A percentile compares a stretch with the other conserved stretches of the same genome.
phyloP scores from a whole-genome alignment of 2,329 filamentous ascomycete genomes.

The Diplocarpon mali region DNA sequence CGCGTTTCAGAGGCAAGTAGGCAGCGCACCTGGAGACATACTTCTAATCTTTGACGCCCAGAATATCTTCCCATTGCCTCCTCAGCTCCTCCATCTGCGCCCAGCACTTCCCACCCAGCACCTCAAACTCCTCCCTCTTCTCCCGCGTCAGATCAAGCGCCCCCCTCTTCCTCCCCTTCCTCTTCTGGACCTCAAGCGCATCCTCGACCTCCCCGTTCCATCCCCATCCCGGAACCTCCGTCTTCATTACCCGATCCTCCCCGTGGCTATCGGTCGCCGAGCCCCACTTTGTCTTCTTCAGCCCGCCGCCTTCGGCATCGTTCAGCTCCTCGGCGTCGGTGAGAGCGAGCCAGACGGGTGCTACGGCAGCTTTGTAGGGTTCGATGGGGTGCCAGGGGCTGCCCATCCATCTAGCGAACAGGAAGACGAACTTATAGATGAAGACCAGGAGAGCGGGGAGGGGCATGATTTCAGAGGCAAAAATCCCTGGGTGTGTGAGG shows the following conservation, averaged over 20 bases:
- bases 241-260: slow-evolving; percentile 53
- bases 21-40: too few relatives aligned
- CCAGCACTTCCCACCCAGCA: slow-evolving; percentile 52
- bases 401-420: slow-evolving; percentile 64
- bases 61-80: slow-evolving; percentile 44
- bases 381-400: slow-evolving; percentile 78
- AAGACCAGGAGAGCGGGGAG: slow-evolving; percentile 59
- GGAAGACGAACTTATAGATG: slow-evolving; percentile 57
- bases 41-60: slow-evolving; percentile 19
- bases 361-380: slow-evolving; percentile 66
- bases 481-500: slow-evolving; percentile 76
- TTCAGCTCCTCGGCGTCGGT: slow-evolving; percentile 53
- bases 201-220: slow-evolving; percentile 45
- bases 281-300: slow-evolving; percentile 72
- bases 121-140: slow-evolving; percentile 49
- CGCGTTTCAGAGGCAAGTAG: too few relatives aligned
- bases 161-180: slow-evolving; percentile 47
- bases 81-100: slow-evolving; percentile 61
- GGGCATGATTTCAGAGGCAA: slow-evolving; percentile 70
- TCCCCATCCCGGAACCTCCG: slow-evolving; percentile 83
- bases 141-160: slow-evolving; percentile 50
- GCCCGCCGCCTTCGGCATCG: slow-evolving; percentile 31
- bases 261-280: slow-evolving; percentile 52
- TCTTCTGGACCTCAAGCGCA: slow-evolving; percentile 36
- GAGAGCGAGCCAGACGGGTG: slow-evolving; percentile 70